A percentile compares a stretch with the other conserved stretches of the same genome.
phyloP scores from a whole-genome alignment of 495 filamentous ascomycete species.

The Aspergillus sclerotiicarbonarius region DNA sequence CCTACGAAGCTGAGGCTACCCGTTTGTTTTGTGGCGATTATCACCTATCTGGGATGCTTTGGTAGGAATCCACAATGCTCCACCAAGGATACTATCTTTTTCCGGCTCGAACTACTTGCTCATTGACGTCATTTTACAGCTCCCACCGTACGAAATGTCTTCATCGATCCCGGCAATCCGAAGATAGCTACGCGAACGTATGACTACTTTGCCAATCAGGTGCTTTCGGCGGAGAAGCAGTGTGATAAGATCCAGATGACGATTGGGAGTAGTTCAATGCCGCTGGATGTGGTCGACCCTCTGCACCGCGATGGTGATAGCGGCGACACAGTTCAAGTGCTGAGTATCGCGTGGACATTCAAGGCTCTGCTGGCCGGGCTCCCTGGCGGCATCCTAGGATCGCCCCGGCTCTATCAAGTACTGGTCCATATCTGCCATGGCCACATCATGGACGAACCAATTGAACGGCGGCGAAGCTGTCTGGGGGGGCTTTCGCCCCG shows the following conservation, averaged over 20 bases:
- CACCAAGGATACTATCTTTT: neutral
- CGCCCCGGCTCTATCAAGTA: slow-evolving; percentile 60
- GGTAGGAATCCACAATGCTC: slow-evolving; percentile 45
- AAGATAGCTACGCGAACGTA: slow-evolving; percentile 34
- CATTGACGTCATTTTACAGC: slow-evolving; percentile 15
- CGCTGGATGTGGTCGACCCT: slow-evolving; percentile 22
- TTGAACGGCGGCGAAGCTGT: slow-evolving; percentile 16
- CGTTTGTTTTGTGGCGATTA: slow-evolving; percentile 71
- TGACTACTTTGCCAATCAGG: slow-evolving; percentile 38
- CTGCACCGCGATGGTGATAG: slow-evolving; percentile 9
- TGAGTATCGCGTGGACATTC: slow-evolving; percentile 71
- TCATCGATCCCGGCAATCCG: slow-evolving; percentile 32
- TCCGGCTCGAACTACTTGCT: neutral
- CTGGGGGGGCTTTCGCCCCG: slow-evolving; percentile 17
- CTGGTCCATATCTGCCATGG: slow-evolving; percentile 62
- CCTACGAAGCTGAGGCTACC: slow-evolving; percentile 64
- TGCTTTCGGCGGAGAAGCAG: slow-evolving; percentile 34
- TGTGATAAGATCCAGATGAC: slow-evolving; percentile 32
- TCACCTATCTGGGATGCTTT: slow-evolving; percentile 62
- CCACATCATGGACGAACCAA: slow-evolving; percentile 47
- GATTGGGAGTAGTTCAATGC: slow-evolving; percentile 27
- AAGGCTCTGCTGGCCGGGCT: slow-evolving; percentile 68
- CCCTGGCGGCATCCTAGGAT: slow-evolving; percentile 73
- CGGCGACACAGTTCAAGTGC: slow-evolving; percentile 41
- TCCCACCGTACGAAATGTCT: slow-evolving; percentile 28